Conservation (phyloP, 108 stramenopile genomes). For the Nannochloropsis oceanica region DNA sequence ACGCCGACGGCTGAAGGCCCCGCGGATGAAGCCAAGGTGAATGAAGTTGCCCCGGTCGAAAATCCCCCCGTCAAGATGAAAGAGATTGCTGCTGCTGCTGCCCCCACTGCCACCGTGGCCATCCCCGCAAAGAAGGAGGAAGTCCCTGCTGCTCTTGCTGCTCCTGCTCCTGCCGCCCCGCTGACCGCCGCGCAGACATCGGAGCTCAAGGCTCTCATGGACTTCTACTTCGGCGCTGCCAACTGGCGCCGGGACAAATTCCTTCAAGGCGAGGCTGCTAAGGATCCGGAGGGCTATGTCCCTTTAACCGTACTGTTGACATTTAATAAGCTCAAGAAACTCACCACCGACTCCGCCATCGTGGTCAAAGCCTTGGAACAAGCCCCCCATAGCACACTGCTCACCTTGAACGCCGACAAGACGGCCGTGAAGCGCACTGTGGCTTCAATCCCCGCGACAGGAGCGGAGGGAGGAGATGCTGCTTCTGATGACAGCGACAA, state of each 20-base stretch:
- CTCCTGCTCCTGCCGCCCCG: not conserved
- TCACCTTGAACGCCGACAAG: not conserved
- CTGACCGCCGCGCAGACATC: not conserved
- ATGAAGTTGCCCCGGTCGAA: not conserved
- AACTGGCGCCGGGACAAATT: slow-evolving; percentile 15
- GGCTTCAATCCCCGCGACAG: not conserved
- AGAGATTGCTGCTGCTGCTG: not conserved
- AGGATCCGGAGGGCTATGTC: slow-evolving; percentile 16
- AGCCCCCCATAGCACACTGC: not conserved
- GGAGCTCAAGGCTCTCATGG: not conserved
- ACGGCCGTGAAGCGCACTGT: not conserved
- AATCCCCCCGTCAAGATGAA: not conserved
- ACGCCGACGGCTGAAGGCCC: not conserved
- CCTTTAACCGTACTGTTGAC: not conserved
- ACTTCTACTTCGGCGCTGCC: slow-evolving; percentile 16
- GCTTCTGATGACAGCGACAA: not conserved
- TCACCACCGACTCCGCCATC: not conserved
- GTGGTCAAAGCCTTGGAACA: not conserved
- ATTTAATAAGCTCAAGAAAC: not conserved
- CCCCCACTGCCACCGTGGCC: not conserved
- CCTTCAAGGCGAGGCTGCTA: not conserved
- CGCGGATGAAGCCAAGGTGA: not conserved
- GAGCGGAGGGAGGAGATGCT: not conserved
- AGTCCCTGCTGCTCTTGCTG: not conserved
- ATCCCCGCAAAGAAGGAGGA: not conserved